These are phyloP conservation scores for Nemania diffusa DNA, from an alignment of 2,329 filamentous ascomycete genomes.

Conservation along the genomic window DNA sequence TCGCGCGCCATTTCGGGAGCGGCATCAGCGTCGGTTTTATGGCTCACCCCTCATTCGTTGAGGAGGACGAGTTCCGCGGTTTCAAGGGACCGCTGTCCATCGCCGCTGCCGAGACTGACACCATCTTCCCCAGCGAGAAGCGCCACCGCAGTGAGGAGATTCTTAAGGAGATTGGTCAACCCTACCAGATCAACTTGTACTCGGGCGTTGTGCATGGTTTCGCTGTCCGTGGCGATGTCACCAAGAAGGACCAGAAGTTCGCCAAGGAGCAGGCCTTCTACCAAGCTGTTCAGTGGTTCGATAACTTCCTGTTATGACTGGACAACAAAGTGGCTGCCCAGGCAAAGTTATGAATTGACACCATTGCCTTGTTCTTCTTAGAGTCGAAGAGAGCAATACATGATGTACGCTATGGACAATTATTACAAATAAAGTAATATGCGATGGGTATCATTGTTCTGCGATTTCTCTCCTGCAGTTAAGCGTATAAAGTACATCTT, in stretches of 20 bases:
- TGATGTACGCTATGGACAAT: neutral
- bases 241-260: constrained; percentile 67
- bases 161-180: constrained; percentile 64
- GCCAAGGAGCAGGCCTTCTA: constrained; percentile 84
- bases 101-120: constrained; percentile 71
- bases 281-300: constrained; percentile 83
- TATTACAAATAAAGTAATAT: constrained; percentile 10
- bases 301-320: constrained; percentile 51
- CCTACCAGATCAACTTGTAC: constrained; percentile 83
- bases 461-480: neutral
- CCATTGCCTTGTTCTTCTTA: neutral
- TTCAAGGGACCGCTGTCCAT: constrained; percentile 77
- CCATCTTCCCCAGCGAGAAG: constrained; percentile 71
- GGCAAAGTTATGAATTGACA: constrained; percentile 30
- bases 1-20: constrained; percentile 71
- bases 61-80: constrained; percentile 70
- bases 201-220: constrained; percentile 80
- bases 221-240: constrained; percentile 72
- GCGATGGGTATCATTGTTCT: constrained; percentile 18
- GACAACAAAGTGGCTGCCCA: neutral
- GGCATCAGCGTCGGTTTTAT: constrained; percentile 76
- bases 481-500: neutral
- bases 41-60: constrained; percentile 82
- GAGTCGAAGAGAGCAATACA: neutral
- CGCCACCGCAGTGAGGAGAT: constrained; percentile 73